Conservation (phyloP, 371 early-diverging fungal species). For the Actinomortierella ambigua region DNA sequence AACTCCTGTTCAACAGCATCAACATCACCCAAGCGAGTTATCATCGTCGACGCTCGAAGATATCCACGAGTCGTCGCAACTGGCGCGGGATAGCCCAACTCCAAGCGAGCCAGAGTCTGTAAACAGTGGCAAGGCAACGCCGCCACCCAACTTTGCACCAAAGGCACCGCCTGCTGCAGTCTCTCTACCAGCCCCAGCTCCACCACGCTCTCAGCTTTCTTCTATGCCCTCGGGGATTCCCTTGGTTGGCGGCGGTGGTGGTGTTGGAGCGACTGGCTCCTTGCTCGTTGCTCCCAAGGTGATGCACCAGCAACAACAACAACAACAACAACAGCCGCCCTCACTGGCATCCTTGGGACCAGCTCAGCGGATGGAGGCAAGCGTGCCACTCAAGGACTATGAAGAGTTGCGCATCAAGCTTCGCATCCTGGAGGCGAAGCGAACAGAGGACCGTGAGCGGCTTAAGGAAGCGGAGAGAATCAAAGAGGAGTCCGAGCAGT, state of each 20-base stretch:
- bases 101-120: too few relatives aligned
- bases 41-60: too few relatives aligned
- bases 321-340: constrained; percentile 33
- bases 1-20: constrained; percentile 29
- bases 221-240: too few relatives aligned
- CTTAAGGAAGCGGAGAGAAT: constrained; percentile 75
- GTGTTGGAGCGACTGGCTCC: too few relatives aligned
- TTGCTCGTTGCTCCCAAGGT: neutral
- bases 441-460: constrained; percentile 80
- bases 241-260: too few relatives aligned
- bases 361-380: constrained; percentile 29
- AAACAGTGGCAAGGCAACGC: too few relatives aligned
- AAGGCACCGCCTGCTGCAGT: too few relatives aligned
- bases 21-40: constrained; percentile 22
- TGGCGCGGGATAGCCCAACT: neutral
- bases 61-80: too few relatives aligned
- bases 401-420: constrained; percentile 87
- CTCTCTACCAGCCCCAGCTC: constrained; percentile 8
- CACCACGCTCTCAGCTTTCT: too few relatives aligned
- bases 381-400: constrained; percentile 69
- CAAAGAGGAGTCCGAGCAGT: constrained; percentile 77
- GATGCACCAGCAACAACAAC: constrained; percentile 37
- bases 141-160: too few relatives aligned
- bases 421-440: constrained; percentile 78
- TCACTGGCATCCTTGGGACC: constrained; percentile 11